These are phyloP conservation scores for Liriodendron chinense DNA, from an alignment of 164 flowering plant species.

Conservation along the genomic window DNA sequence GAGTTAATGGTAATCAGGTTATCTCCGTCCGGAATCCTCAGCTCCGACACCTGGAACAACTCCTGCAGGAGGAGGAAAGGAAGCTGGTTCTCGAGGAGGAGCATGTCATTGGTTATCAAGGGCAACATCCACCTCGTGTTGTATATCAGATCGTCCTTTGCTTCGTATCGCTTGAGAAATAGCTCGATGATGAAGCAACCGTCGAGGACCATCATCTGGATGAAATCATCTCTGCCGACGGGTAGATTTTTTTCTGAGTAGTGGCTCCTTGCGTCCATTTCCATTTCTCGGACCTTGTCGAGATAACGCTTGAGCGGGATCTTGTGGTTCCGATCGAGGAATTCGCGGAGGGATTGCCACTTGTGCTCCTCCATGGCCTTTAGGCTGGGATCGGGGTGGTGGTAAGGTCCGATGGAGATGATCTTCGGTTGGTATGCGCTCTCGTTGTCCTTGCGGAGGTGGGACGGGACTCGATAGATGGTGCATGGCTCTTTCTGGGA, in stretches of 20 bases:
- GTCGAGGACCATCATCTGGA: slow-evolving; percentile 68
- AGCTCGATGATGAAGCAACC: slow-evolving; percentile 66
- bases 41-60: slow-evolving; percentile 42
- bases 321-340: neutral
- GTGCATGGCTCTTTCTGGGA: neutral
- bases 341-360: neutral
- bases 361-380: slow-evolving; percentile 5
- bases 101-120: slow-evolving; percentile 66
- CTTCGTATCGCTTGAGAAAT: slow-evolving; percentile 43
- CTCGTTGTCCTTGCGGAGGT: neutral
- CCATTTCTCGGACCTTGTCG: neutral
- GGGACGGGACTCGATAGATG: slow-evolving; percentile 3
- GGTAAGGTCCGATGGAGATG: neutral
- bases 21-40: slow-evolving; percentile 32
- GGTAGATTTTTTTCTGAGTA: too few species aligned
- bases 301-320: neutral
- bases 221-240: slow-evolving; percentile 43
- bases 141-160: slow-evolving; percentile 63
- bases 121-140: slow-evolving; percentile 69
- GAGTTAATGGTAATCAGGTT: slow-evolving; percentile 32
- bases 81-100: slow-evolving; percentile 75
- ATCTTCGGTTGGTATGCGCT: neutral
- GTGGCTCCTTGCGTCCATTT: neutral
- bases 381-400: neutral
- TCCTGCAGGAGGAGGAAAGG: slow-evolving; percentile 55